Conservation (phyloP, 208 protist species). For the Trypanosoma conorhini region DNA sequence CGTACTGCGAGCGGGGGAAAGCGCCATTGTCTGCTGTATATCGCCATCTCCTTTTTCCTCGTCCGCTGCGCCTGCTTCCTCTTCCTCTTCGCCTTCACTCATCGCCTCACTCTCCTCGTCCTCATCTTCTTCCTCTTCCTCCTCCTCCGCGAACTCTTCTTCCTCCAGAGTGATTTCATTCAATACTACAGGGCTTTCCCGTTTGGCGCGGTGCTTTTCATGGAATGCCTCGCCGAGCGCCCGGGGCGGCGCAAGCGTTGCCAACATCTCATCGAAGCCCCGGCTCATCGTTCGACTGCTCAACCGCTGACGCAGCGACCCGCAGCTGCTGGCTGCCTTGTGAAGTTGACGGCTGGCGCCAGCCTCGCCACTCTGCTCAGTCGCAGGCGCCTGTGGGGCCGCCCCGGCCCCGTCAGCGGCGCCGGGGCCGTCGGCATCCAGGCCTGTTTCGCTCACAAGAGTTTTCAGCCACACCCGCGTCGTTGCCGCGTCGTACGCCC, state of each 20-base stretch:
- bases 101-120: slow-evolving; percentile 29
- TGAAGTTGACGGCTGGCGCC: neutral
- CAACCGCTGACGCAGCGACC: neutral
- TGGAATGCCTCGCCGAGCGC: slow-evolving; percentile 34
- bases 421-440: slow-evolving; percentile 23
- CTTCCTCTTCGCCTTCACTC: slow-evolving; percentile 7
- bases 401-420: neutral
- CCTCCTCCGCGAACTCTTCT: neutral
- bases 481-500: slow-evolving; percentile 21
- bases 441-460: slow-evolving; percentile 5
- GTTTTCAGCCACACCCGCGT: slow-evolving; percentile 22
- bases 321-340: neutral
- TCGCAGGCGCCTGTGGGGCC: neutral
- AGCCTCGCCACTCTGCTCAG: neutral
- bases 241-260: slow-evolving; percentile 33
- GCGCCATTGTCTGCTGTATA: neutral
- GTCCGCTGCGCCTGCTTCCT: slow-evolving; percentile 26
- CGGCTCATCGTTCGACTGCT: slow-evolving; percentile 25
- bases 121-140: slow-evolving; percentile 15
- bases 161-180: no score
- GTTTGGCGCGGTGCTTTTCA: slow-evolving; percentile 18
- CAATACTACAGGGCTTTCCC: neutral
- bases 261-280: slow-evolving; percentile 53
- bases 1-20: neutral
- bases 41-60: slow-evolving; percentile 15